Percentiles rank a stretch among this genome's conserved stretches.
Evolutionary conservation across 495 filamentous ascomycete species (phyloP).

Genomic region (Tetracladium setigerum): DNA sequence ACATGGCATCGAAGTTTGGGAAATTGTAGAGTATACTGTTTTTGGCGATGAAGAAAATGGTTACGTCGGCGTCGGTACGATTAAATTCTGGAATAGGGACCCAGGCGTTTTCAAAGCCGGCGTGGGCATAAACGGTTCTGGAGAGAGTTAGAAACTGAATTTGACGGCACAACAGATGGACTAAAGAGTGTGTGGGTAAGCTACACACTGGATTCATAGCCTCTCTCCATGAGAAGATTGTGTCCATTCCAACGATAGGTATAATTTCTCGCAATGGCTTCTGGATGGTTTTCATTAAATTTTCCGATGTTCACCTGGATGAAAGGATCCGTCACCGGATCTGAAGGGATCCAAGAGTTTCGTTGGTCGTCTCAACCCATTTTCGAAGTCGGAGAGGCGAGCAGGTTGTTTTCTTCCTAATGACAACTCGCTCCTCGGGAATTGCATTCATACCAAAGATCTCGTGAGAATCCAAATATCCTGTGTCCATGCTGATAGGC

Average conservation of each 20-base stretch:
- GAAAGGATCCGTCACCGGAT: not conserved
- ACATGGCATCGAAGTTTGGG: conserved; percentile 23
- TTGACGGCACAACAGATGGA: not conserved
- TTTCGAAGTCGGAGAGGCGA: conserved; percentile 7
- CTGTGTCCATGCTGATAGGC: conserved; percentile 25
- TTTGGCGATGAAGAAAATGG: conserved; percentile 24
- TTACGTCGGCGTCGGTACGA: conserved; percentile 26
- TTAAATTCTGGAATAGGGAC: conserved; percentile 20
- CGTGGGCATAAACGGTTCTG: not conserved
- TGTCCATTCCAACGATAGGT: conserved; percentile 4
- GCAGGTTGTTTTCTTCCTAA: conserved; percentile 27
- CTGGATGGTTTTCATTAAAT: not conserved
- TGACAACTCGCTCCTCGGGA: conserved; percentile 17
- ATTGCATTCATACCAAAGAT: conserved; percentile 26
- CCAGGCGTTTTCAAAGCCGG: not conserved
- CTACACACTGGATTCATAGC: conserved; percentile 12
- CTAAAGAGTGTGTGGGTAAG: not conserved
- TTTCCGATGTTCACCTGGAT: not conserved
- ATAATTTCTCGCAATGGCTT: not conserved
- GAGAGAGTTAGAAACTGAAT: not conserved
- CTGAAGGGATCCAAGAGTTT: not conserved
- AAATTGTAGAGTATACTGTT: conserved; percentile 21
- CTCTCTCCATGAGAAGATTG: not conserved
- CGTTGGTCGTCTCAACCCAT: not conserved
- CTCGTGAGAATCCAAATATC: conserved; percentile 25